Base-by-base conservation (phyloP, 2,329 filamentous ascomycete genomes). In the Aspergillus quadrilineatus region DNA sequence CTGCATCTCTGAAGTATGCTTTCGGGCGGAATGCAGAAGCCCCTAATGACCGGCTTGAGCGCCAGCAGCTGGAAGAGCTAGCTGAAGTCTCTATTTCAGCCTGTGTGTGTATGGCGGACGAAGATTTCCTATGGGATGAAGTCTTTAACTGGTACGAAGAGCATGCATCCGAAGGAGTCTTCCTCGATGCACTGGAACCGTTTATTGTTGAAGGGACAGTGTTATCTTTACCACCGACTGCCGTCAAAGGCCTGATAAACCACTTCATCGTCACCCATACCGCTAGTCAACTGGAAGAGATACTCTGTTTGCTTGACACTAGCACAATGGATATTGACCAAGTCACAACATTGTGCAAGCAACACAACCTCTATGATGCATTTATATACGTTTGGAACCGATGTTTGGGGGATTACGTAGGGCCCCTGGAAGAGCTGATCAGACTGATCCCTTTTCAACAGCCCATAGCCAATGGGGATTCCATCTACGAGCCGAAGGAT, bases 331-430 rank as follows among this genome's bases (percentile, higher is more conserved):
- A 99, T 70, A 86, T 99, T 63, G 93, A 99, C 70, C 90, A 97
- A 73, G 86, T 96, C 56, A 97, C 93, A 0, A 83, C 84, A 10
- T 80, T 99, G 26, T 99, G 94, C 80, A 96, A 94, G 72, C 88
- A 93, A 69, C 87, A 97, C 71, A 85, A 89, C 62, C 82, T 99
- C 4, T 99, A 97, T 69, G 95, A 99, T 73, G 95, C 94, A 2
- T 83, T 97, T 55, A 92, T 95, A 43, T 97, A 97, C 70, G 89
- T 99, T 54, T 99, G 94, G 94, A 97, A 96, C 59, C 88, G 90
- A 72, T 92, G 91, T 2, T 79, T 99, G 29, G 79, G 81, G 60
- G 95, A 99, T 73, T 97, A 95, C 67, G 87, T 97, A 60, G 95
- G 92, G 1, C 93, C 94, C 1, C 79, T 97, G 55, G 88, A 91